Evolutionary conservation across 192 early-diverging fungal genomes (phyloP).

Genomic region (Spizellomyces sp.): DNA sequence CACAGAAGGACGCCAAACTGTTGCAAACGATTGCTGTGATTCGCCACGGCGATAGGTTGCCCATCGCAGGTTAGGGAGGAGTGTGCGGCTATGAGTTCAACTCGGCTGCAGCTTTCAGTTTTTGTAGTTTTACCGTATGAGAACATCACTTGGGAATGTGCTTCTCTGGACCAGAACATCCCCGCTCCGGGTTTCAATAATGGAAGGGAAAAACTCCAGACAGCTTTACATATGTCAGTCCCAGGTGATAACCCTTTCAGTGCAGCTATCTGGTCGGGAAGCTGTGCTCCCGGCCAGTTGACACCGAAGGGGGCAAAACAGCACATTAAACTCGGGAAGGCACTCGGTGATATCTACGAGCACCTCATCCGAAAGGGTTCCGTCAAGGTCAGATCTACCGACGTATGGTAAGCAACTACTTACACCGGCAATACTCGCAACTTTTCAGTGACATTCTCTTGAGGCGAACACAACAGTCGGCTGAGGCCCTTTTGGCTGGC

Average conservation of each 20-base stretch:
- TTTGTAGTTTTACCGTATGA: background rate
- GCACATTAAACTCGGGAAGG: background rate
- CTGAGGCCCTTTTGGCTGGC: background rate
- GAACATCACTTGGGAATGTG: constrained; percentile 7
- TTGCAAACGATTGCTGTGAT: background rate
- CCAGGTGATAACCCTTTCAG: constrained; percentile 1
- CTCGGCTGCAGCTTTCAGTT: too few species aligned
- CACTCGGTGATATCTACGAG: background rate
- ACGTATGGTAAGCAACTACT: too few species aligned
- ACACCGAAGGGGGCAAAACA: background rate
- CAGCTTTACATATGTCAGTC: background rate
- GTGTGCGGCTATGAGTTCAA: too few species aligned
- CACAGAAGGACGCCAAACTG: background rate
- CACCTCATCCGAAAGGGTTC: background rate
- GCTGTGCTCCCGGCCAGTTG: constrained; percentile 1
- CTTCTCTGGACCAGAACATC: background rate
- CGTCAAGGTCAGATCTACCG: too few species aligned
- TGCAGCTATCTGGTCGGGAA: background rate
- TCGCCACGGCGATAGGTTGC: constrained; percentile 3
- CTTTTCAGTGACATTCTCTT: too few species aligned
- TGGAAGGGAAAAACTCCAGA: constrained; percentile 1
- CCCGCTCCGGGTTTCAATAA: background rate
- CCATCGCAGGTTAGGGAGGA: background rate
- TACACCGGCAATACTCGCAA: too few species aligned
- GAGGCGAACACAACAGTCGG: background rate